Base-by-base conservation (phyloP, 1,284 basidiomycete genomes). In the Marasmius sp. region DNA sequence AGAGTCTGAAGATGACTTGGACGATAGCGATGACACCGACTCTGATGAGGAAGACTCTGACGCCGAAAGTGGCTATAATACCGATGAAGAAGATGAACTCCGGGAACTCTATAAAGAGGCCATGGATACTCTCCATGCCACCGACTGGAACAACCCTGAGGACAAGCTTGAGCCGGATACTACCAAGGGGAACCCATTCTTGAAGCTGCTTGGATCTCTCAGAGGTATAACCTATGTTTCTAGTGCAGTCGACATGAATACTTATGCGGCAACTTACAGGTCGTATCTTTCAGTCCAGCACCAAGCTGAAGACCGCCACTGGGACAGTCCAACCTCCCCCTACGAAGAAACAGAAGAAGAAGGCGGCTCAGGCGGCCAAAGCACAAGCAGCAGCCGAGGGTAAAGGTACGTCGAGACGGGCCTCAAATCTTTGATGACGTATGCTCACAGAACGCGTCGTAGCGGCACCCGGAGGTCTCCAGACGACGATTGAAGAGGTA, bases 131-230 rank as follows among this genome's bases (percentile, higher is more conserved):
- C 85, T 82, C 1, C 77, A 83, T 66, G 84, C 84, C 53, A 78
- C 81, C 10, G 87, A 86, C 60, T 85, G 85, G 70, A 78, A 84
- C 54, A 80, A 85, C 12, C 71, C 77, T 8, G 80, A 77, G 37
- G 75, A 77, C 43, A 77, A 14, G 22, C 22, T 38, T 6, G 74
- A 80, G 63, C 72, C 75, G 49, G 72, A 75, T 47, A 54, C 64
- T n/a, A 65, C 73, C 39, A 81, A 86, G 70, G 82, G 79, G 14
- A 93, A 92, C 67, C 88, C 90, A 0, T 91, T 93, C 71, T 71
- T 92, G 69, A 91, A 87, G 71, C 71, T 92, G 39, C 75, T 93
- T 63, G 86, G 86, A 20, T 86, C 86, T 14, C 70, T 93, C 59
- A 80, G 87, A 83, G 91, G 90, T 87, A 66, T 45, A 72, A 54